Conservation (phyloP, 1,284 basidiomycete genomes). For the Sporisorium exsertum region DNA sequence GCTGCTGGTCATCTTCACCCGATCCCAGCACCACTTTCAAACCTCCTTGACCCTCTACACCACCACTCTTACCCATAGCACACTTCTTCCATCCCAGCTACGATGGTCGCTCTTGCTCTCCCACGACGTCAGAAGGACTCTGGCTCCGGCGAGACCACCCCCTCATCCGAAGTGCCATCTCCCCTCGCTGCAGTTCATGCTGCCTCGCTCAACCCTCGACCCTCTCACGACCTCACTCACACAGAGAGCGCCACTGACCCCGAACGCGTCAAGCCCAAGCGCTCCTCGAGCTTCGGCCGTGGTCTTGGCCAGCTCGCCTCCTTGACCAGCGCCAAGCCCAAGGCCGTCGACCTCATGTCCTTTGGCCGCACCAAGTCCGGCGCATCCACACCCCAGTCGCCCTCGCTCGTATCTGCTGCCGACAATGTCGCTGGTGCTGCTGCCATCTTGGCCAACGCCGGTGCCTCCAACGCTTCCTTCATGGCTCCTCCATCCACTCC, state of each 20-base stretch:
- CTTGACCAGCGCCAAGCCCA: slow-evolving; percentile 49
- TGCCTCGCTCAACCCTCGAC: slow-evolving; percentile 16
- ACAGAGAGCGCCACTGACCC: slow-evolving; percentile 11
- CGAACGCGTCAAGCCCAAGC: slow-evolving; percentile 54
- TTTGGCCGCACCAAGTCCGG: slow-evolving; percentile 42
- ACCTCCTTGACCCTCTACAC: slow-evolving; percentile 37
- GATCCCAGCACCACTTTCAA: slow-evolving; percentile 51
- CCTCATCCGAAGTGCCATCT: slow-evolving; percentile 35
- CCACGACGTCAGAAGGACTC: slow-evolving; percentile 44
- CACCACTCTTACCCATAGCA: slow-evolving; percentile 1
- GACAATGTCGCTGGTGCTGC: slow-evolving; percentile 36
- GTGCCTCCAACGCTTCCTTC: slow-evolving; percentile 1
- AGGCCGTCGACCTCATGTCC: slow-evolving; percentile 48
- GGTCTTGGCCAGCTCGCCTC: slow-evolving; percentile 56
- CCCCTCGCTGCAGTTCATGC: slow-evolving; percentile 25
- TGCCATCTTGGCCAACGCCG: slow-evolving; percentile 27
- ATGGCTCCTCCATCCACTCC: slow-evolving; percentile 51
- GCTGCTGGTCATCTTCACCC: slow-evolving; percentile 35
- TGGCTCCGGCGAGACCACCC: slow-evolving; percentile 13
- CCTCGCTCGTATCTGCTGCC: slow-evolving; percentile 6
- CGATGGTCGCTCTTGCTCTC: slow-evolving; percentile 45
- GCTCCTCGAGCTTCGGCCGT: slow-evolving; percentile 56
- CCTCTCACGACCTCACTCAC: slow-evolving; percentile 30
- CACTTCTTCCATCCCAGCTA: not conserved
- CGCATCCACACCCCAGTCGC: slow-evolving; percentile 40